Evolutionary conservation across 2,329 filamentous ascomycete species (phyloP).

Genomic region (Zalaria obscura): DNA sequence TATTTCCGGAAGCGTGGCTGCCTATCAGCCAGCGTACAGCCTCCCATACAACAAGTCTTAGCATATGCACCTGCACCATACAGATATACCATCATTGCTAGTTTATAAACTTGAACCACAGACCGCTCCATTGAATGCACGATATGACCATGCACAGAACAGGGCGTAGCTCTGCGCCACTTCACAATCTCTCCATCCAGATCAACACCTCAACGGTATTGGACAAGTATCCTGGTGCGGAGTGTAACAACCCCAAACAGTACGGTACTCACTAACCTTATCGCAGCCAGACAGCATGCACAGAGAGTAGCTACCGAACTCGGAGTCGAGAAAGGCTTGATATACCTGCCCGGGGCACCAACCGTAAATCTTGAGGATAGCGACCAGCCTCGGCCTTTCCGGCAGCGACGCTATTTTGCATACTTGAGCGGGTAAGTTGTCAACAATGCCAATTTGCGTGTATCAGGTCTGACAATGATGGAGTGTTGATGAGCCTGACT

Average conservation of each 20-base stretch:
- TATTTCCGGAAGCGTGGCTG: too few relatives aligned
- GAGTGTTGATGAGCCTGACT: conserved; percentile 52
- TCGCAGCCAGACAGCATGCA: conserved; percentile 8
- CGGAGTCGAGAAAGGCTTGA: conserved; percentile 32
- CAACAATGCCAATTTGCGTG: not conserved
- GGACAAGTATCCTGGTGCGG: conserved; percentile 8
- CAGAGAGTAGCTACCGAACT: conserved; percentile 6
- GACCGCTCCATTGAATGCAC: too few relatives aligned
- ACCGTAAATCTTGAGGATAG: conserved; percentile 41
- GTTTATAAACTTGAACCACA: too few relatives aligned
- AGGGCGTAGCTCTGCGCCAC: not conserved
- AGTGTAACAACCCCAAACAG: not conserved
- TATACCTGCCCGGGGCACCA: conserved; percentile 41
- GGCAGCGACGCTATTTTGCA: conserved; percentile 68
- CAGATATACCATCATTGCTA: too few relatives aligned
- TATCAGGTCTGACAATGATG: not conserved
- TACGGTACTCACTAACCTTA: not conserved
- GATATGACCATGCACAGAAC: too few relatives aligned
- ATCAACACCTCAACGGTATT: conserved; percentile 4
- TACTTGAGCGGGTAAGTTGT: conserved; percentile 66
- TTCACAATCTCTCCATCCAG: conserved; percentile 1
- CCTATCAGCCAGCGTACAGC: too few relatives aligned
- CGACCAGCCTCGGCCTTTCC: conserved; percentile 41
- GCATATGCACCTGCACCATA: too few relatives aligned
- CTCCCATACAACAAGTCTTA: too few relatives aligned